Conservation (phyloP, 2,329 filamentous ascomycete genomes). For the Verticillium albo-atrum region DNA sequence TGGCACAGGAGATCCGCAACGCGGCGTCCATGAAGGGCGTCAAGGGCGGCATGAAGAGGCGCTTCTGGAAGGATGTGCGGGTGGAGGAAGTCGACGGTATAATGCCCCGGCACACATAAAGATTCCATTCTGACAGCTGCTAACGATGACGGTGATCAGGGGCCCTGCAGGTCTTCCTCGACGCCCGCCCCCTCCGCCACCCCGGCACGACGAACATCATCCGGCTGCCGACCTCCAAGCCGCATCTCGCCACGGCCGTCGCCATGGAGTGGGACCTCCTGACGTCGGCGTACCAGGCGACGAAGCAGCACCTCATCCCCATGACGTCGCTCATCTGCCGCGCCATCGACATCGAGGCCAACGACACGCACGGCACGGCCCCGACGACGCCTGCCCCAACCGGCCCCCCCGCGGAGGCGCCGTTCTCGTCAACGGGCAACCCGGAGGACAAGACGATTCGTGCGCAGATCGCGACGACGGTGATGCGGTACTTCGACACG, state of each 20-base stretch:
- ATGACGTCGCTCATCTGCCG: constrained; percentile 81
- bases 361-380: constrained; percentile 40
- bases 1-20: constrained; percentile 39
- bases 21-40: constrained; percentile 23
- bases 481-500: constrained; percentile 85
- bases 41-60: constrained; percentile 52
- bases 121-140: not conserved
- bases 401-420: not conserved
- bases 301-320: constrained; percentile 83
- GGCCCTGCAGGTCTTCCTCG: constrained; percentile 64
- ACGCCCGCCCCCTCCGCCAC: constrained; percentile 73
- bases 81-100: constrained; percentile 64
- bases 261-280: constrained; percentile 93
- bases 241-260: constrained; percentile 76
- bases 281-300: constrained; percentile 74
- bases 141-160: constrained; percentile 21
- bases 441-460: constrained; percentile 44
- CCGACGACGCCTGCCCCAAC: not conserved
- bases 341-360: constrained; percentile 76
- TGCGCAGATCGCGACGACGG: constrained; percentile 56
- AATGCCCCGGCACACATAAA: constrained; percentile 3
- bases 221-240: constrained; percentile 68
- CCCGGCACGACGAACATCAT: constrained; percentile 68
- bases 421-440: constrained; percentile 11
- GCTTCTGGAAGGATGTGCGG: constrained; percentile 85